Base-by-base conservation (phyloP, 2,329 filamentous ascomycete genomes). In the Fusarium sp. region DNA sequence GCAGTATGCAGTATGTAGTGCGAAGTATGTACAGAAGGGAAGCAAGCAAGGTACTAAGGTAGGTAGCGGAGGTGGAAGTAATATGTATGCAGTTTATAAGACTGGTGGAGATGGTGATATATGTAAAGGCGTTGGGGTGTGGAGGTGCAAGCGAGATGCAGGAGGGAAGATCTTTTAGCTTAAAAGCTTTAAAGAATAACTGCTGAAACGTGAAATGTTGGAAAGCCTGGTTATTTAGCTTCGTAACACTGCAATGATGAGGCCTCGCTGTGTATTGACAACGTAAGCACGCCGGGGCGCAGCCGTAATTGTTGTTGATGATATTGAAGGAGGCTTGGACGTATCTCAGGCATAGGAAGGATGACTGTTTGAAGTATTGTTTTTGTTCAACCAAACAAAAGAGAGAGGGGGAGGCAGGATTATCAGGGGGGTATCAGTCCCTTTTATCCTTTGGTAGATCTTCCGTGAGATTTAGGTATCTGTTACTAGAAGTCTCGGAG, bases 251-350 rank as follows among this genome's bases (percentile, higher is more conserved):
- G 52, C 53, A 56, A 56, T 55, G 65, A 41, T 51, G 59, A 72
- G 67, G 67, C 67, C 55, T 72, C 51, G 59, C 45, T 58, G 61
- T 59, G 57, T 64, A 59, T 64, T 56, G 57, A 59, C 65, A 66
- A 71, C 65, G 68, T 71, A 55, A 71, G 68, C 68, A 66, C 33
- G 53, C 56, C 25, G 65, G 25, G 68, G 68, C 61, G 61, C 68
- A 71, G 63, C 64, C 41, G 46, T 32, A 43, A 50, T 19, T 55
- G 61, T 39, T 44, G 51, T 67, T 54, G 51, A 37, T 57, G 19
- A 54, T 66, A 56, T 62, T 67, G 65, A 55, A 50, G 33, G 48
- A 53, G 65, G 62, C 62, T 68, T 69, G 49, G 57, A 62, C 67
- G 65, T 62, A 55, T 69, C 56, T 54, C 57, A 69, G 56, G 65